Evolutionary conservation across 2,329 filamentous ascomycete species (phyloP).

Genomic region (Colletotrichum scovillei): DNA sequence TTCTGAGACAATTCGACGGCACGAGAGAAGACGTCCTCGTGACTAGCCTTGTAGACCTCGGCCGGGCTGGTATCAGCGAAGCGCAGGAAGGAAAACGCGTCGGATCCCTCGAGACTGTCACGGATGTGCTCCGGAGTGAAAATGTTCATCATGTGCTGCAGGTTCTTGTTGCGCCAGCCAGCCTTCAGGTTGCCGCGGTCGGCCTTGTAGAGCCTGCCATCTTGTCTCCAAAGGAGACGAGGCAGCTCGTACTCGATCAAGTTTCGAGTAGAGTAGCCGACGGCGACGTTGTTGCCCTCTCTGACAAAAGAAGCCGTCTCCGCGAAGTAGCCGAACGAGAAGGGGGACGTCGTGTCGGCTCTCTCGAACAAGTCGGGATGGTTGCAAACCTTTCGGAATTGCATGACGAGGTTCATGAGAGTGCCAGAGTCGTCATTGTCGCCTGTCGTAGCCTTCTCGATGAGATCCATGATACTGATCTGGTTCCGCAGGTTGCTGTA

Average conservation of each 20-base stretch:
- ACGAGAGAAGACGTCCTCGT: slow-evolving; percentile 78
- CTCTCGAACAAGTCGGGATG: slow-evolving; percentile 97
- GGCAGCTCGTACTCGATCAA: slow-evolving; percentile 88
- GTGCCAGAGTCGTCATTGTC: slow-evolving; percentile 96
- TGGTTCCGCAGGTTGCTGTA: slow-evolving; percentile 94
- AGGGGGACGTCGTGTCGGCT: slow-evolving; percentile 88
- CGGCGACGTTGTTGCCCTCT: slow-evolving; percentile 82
- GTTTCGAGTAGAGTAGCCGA: slow-evolving; percentile 89
- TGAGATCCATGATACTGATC: slow-evolving; percentile 98
- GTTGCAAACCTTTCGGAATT: slow-evolving; percentile 99
- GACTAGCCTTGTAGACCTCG: slow-evolving; percentile 78
- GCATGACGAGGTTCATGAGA: slow-evolving; percentile 99
- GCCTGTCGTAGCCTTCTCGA: slow-evolving; percentile 94
- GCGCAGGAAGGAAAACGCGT: slow-evolving; percentile 88
- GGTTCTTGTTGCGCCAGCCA: slow-evolving; percentile 82
- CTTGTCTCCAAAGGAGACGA: slow-evolving; percentile 82
- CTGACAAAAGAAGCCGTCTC: slow-evolving; percentile 96
- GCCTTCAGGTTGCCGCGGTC: slow-evolving; percentile 79
- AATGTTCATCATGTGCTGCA: slow-evolving; percentile 88
- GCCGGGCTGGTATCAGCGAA: slow-evolving; percentile 82
- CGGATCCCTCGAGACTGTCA: slow-evolving; percentile 68
- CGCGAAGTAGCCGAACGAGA: slow-evolving; percentile 86
- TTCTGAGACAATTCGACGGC: slow-evolving; percentile 70
- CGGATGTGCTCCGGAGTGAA: slow-evolving; percentile 85
- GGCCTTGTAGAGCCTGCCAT: slow-evolving; percentile 79